Conservation (phyloP, 2,329 filamentous ascomycete genomes). For the Teratosphaeria epicoccoides region DNA sequence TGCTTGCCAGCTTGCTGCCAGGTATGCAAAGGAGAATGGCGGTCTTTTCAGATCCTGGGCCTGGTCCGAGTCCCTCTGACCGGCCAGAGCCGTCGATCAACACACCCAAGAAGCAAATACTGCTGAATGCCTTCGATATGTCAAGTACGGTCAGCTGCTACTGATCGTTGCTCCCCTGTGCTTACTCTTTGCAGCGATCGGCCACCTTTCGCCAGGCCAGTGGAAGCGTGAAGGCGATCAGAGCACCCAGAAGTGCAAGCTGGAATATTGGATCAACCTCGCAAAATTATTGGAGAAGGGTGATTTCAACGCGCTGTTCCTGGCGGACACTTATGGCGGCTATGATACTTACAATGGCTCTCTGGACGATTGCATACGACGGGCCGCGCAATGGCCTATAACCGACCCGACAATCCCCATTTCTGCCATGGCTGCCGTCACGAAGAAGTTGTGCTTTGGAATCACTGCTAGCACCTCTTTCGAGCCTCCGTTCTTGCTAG, state of each 20-base stretch:
- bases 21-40: neutral
- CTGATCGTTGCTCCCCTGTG: neutral
- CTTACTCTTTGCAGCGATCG: neutral
- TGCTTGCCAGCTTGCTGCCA: neutral
- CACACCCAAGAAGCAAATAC: neutral
- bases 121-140: neutral
- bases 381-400: conserved; percentile 42
- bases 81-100: neutral
- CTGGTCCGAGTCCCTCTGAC: neutral
- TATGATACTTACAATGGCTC: conserved; percentile 50
- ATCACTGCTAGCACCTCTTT: conserved; percentile 55
- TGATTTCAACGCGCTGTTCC: conserved; percentile 53
- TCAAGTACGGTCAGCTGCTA: neutral
- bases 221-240: conserved; percentile 54
- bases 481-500: conserved; percentile 51
- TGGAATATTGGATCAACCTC: conserved; percentile 54
- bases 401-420: conserved; percentile 56
- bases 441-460: conserved; percentile 52
- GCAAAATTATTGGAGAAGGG: conserved; percentile 52
- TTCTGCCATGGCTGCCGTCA: conserved; percentile 56
- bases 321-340: conserved; percentile 56
- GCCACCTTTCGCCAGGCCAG: conserved; percentile 35
- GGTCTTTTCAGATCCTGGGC: neutral
- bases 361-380: conserved; percentile 37
- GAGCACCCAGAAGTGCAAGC: conserved; percentile 45